Evolutionary conservation across 139 green algal species (phyloP), one percentile per base, ranked within the genome.

Genomic region (Coccomyxa sp.): DNA sequence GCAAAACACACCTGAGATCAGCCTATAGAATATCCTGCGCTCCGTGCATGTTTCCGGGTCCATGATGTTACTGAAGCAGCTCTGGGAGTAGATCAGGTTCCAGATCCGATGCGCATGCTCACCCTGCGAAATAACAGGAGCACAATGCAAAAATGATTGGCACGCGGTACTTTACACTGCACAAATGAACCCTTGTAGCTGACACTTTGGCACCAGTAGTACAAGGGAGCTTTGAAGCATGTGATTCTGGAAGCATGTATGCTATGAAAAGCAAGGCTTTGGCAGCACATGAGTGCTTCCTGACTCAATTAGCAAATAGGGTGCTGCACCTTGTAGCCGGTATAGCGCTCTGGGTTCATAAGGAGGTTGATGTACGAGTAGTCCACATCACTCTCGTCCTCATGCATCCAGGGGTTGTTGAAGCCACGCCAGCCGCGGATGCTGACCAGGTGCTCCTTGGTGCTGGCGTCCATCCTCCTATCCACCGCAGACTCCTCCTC

Each of bases 331-430:
- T 93, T 93, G 83, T 96, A 97, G 66, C 95, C 97, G 21, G 97
- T 99, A 91, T 96, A 99, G 25, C 93, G 88, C 91, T 99, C 97
- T 16, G 90, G 90, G 90, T 99, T 99, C 38, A 92, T 87, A 59
- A 93, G 83, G 58, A 99, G 87, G 89, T 99, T 97, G 86, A 99
- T 95, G 90, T 98, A 98, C 77, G 91, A 85, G 86, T 95, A 97
- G 30, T 98, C 91, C n/a, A 94, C 87, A 14, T 90, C 87, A 0
- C 92, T 88, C 13, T 97, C 93, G 25, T 92, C 83, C 75, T 97
- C 93, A 3, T 89, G 88, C 92, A 98, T 97, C 96, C 96, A 98
- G 13, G 96, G 96, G 87, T 98, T 98, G 89, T 95, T 92, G 82
- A 94, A 92, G 0, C 95, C 95, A 23, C 92, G 84, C 93, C 94